A percentile compares a stretch with the other conserved stretches of the same genome.
phyloP scores from a whole-genome alignment of 2,329 filamentous ascomycete species.

The Fusarium denticulatum region DNA sequence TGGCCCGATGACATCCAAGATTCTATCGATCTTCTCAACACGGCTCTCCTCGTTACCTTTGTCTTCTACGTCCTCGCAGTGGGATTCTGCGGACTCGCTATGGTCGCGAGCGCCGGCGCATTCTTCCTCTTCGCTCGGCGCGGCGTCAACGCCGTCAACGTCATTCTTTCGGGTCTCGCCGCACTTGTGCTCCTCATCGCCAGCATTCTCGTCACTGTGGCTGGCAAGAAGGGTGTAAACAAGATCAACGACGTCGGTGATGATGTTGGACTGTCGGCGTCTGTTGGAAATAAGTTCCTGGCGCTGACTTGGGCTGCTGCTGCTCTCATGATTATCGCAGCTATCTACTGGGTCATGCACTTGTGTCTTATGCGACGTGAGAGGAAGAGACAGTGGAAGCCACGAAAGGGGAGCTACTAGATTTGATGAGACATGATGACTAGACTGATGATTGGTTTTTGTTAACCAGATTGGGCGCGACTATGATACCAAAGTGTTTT shows the following conservation, averaged over 20 bases:
- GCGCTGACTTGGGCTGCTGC: constrained; percentile 59
- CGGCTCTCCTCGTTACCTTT: constrained; percentile 58
- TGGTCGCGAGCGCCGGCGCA: constrained; percentile 52
- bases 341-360: constrained; percentile 54
- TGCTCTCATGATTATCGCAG: constrained; percentile 53
- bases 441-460: constrained; percentile 27
- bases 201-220: constrained; percentile 56
- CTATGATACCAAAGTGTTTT: constrained; percentile 37
- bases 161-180: constrained; percentile 50
- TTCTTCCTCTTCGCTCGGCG: constrained; percentile 47
- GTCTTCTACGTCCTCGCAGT: constrained; percentile 59
- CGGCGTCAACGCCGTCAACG: constrained; percentile 49
- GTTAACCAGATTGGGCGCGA: constrained; percentile 4
- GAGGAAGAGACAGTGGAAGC: constrained; percentile 41
- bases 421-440: not conserved
- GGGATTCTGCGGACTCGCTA: constrained; percentile 54
- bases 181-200: constrained; percentile 52
- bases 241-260: constrained; percentile 56
- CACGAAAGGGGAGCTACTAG: constrained; percentile 46
- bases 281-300: constrained; percentile 56
- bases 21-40: constrained; percentile 61
- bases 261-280: constrained; percentile 56
- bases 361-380: constrained; percentile 46
- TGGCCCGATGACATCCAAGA: constrained; percentile 57
- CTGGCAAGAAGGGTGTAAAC: constrained; percentile 52